Evolutionary conservation across 2,329 filamentous ascomycete species (phyloP).

Genomic region (Arthrobotrys entomopaga): DNA sequence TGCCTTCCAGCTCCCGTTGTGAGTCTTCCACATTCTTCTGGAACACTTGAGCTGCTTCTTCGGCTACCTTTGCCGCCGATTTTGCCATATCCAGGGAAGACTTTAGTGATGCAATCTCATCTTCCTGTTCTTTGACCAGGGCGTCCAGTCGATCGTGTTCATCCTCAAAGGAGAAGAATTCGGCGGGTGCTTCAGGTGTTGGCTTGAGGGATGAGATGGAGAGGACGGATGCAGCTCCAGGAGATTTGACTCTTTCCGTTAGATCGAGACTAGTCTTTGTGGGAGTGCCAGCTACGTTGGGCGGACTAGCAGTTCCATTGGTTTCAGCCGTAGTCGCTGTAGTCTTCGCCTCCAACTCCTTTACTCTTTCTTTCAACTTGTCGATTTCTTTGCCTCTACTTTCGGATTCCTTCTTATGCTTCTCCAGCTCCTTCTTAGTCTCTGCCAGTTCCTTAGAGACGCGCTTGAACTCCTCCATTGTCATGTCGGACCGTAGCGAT

Average conservation of each 20-base stretch:
- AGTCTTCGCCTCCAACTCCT: conserved; percentile 49
- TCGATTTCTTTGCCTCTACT: conserved; percentile 72
- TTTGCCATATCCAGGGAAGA: conserved; percentile 75
- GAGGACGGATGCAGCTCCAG: conserved; percentile 58
- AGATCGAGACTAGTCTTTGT: conserved; percentile 60
- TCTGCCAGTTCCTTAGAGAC: conserved; percentile 83
- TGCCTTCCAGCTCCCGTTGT: conserved; percentile 70
- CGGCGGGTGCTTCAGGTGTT: conserved; percentile 67
- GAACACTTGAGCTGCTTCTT: conserved; percentile 76
- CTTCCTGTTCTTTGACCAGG: conserved; percentile 75
- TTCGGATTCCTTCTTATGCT: conserved; percentile 72
- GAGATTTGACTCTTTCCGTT: conserved; percentile 60
- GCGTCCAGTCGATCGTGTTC: conserved; percentile 84
- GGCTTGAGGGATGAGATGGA: conserved; percentile 62
- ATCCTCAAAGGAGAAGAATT: conserved; percentile 92
- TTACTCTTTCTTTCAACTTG: conserved; percentile 64
- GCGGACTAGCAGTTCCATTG: conserved; percentile 52
- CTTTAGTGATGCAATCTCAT: conserved; percentile 77
- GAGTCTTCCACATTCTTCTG: conserved; percentile 73
- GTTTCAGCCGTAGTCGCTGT: conserved; percentile 48
- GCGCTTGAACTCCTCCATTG: conserved; percentile 90
- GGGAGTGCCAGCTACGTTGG: conserved; percentile 54
- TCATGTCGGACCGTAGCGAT: conserved; percentile 87
- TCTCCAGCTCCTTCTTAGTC: conserved; percentile 79
- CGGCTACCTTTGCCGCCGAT: conserved; percentile 75